Conservation (phyloP, 1,284 basidiomycete species). For the Ustilago trichophora region DNA sequence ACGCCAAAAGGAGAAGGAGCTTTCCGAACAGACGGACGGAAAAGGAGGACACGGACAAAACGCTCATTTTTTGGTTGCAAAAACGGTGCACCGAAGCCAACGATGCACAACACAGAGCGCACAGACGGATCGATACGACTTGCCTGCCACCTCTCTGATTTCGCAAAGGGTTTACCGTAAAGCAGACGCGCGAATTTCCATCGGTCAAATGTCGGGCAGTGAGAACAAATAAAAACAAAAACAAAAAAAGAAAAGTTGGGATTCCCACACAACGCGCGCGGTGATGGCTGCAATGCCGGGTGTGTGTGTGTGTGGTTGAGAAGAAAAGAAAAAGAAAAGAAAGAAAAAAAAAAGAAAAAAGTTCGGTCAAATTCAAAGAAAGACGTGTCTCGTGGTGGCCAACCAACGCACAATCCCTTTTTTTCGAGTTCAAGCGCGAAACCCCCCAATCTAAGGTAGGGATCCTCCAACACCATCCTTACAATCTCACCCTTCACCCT, state of each 20-base stretch:
- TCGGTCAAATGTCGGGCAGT: constrained; percentile 41
- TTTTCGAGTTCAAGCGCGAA: too few relatives aligned
- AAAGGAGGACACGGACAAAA: constrained; percentile 7
- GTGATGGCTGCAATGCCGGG: constrained; percentile 1
- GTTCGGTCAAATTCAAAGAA: constrained; percentile 2
- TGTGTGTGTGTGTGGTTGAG: too few relatives aligned
- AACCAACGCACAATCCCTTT: too few relatives aligned
- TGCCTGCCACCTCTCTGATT: too few relatives aligned
- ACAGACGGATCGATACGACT: constrained; percentile 32
- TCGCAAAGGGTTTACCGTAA: too few relatives aligned
- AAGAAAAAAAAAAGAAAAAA: not conserved
- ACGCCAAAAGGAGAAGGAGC: not conserved
- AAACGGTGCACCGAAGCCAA: constrained; percentile 6
- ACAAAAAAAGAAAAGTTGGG: constrained; percentile 22
- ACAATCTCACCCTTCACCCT: not conserved
- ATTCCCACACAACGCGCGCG: too few relatives aligned
- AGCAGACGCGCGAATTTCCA: too few relatives aligned
- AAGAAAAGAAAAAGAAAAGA: too few relatives aligned
- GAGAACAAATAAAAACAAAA: constrained; percentile 2
- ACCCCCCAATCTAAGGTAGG: too few relatives aligned
- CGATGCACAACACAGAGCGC: not conserved
- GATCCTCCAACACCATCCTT: constrained; percentile 1
- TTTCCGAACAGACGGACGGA: constrained; percentile 5
- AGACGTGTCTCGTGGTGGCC: not conserved
- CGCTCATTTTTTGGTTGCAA: too few relatives aligned